Base-by-base conservation (phyloP, 495 filamentous ascomycete species). In the Penicillium ochrochloron region DNA sequence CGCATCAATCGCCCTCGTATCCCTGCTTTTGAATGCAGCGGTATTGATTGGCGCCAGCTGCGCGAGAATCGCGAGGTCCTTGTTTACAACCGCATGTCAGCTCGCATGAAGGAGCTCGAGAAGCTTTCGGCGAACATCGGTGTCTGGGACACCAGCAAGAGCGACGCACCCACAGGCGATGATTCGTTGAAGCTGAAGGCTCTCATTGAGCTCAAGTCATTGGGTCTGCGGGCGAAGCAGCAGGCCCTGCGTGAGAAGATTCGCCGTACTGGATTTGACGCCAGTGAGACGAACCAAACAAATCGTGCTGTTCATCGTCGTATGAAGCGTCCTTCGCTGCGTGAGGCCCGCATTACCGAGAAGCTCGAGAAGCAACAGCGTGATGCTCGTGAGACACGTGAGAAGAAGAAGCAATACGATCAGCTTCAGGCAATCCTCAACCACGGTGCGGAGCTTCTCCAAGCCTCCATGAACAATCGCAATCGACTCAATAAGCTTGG, bases 291-390 rank as follows among this genome's bases (percentile, higher is more conserved):
- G 31, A 52, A 52, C n/a, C 35, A 54, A 25, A 62, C 60, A 0
- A 99, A 98, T 69, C 88, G 95, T 17, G 85, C 90, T 31, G 84
- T 86, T 67, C 97, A 96, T 72, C 90, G 95, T 27, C 89, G 94
- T 23, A 92, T 94, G 82, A 99, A 98, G 88, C 97, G 96, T 76
- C 94, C 97, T 70, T 93, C 90, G 27, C 81, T 97, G 56, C 89
- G 94, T n/a, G 95, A 99, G 75, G 96, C 95, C 37, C 89, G 95
- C 37, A 93, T 97, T 67, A 99, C 95, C 3, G 95, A 99, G 83
- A 97, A 96, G 73, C 85, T 99, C 2, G 95, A 99, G 85, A 98
- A 98, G 80, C 93, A 98, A 74, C 96, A 98, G 73, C 90, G 95
- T 55, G 94, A 97, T 76, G 93, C 93, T 60, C 90, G 95, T 46